Base-by-base conservation (phyloP, 768 basidiomycete species). In the Terana coerulea region DNA sequence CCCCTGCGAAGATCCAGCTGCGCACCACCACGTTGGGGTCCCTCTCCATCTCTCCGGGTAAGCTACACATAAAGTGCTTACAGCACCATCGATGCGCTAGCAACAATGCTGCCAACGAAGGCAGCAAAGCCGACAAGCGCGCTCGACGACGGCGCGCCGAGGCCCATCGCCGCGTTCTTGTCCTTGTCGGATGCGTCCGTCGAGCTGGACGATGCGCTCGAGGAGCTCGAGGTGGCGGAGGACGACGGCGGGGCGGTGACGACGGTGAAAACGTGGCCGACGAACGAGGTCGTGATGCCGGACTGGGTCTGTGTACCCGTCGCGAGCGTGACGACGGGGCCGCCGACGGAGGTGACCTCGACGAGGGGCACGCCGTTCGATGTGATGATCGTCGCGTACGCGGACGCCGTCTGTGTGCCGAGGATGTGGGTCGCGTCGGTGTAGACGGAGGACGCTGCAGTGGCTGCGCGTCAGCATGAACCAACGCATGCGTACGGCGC, bases 281-380 rank as follows among this genome's bases (percentile, higher is more conserved):
- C 61, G 42, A 63, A 60, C 19, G 53, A 37, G 19, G 61, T 63
- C 34, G 54, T 55, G 46, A 53, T 39, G 19, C 54, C 56, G 3
- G 52, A 46, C 17, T 15, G 25, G 25, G 25, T 43, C 17, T 15
- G 25, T 5, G 25, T 43, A 26, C 45, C 39, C 6, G 60, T 61
- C 21, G 62, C 62, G 39, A 64, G 53, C 17, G 63, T 64, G 54
- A 62, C 54, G 24, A 53, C 63, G n/a, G 54, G 29, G 3, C 61
- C 63, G 44, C 58, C 59, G 19, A 62, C 53, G 22, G 49, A 50
- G 17, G 46, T 55, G 43, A 53, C 53, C 49, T 61, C 55, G 24
- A 62, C 61, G 37, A 64, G 36, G 29, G 59, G 58, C 7, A 54
- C 51, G 24, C 53, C 54, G 50, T 44, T 58, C 12, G 57, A 46